A percentile compares a stretch with the other conserved stretches of the same genome.
Evolutionary conservation across 1,139 yeast species (phyloP).

Genomic region (Zygotorulaspora mrakii): DNA sequence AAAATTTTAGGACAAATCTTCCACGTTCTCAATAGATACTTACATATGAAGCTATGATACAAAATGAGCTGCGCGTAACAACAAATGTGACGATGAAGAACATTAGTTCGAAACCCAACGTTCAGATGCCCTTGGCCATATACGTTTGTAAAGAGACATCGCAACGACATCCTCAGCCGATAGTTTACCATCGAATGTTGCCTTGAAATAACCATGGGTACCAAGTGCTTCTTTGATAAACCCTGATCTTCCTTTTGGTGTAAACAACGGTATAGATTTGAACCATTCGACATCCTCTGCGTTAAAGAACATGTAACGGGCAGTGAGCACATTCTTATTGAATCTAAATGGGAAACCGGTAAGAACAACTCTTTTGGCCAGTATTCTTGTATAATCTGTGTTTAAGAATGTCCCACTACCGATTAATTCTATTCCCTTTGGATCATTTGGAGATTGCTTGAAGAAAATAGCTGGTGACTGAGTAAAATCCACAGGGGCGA

Average conservation of each 20-base stretch:
- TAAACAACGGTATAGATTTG: slow-evolving; percentile 87
- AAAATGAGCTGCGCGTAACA: not conserved
- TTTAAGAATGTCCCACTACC: slow-evolving; percentile 91
- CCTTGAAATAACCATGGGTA: slow-evolving; percentile 97
- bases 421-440: slow-evolving; percentile 57
- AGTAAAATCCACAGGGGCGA: slow-evolving; percentile 84
- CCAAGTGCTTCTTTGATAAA: slow-evolving; percentile 93
- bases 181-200: slow-evolving; percentile 86
- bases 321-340: slow-evolving; percentile 85
- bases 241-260: slow-evolving; percentile 89
- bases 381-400: slow-evolving; percentile 76
- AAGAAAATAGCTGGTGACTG: slow-evolving; percentile 78
- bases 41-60: not conserved
- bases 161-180: slow-evolving; percentile 91
- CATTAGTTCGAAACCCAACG: slow-evolving; percentile 6
- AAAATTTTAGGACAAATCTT: too few relatives aligned
- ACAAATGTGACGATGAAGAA: not conserved
- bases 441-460: slow-evolving; percentile 43
- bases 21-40: not conserved
- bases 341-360: slow-evolving; percentile 96
- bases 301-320: slow-evolving; percentile 96
- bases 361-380: slow-evolving; percentile 82
- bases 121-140: slow-evolving; percentile 65
- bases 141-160: slow-evolving; percentile 89
- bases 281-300: slow-evolving; percentile 85